A percentile compares a stretch with the other conserved stretches of the same genome.
phyloP scores from a whole-genome alignment of 768 basidiomycete genomes.

The Trametes coccinea region DNA sequence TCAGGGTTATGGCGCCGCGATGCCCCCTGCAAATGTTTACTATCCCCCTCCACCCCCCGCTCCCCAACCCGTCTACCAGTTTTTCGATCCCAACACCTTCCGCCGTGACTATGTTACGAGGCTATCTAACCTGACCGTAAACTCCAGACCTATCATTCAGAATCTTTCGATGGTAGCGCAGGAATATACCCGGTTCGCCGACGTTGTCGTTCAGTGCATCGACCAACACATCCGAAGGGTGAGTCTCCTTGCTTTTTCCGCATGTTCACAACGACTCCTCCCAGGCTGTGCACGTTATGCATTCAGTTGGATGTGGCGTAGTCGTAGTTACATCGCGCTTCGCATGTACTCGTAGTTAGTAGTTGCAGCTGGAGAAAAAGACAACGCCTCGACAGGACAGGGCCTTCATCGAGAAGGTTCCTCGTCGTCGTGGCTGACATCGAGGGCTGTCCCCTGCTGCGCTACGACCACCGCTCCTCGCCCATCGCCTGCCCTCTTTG shows the following conservation, averaged over 20 bases:
- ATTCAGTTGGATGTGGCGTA: slow-evolving; percentile 6
- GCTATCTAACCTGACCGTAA: slow-evolving; percentile 83
- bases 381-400: slow-evolving; percentile 27
- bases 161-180: slow-evolving; percentile 89
- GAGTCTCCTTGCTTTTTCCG: slow-evolving; percentile 49
- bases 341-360: slow-evolving; percentile 41
- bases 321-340: background rate
- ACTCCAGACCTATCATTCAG: slow-evolving; percentile 94
- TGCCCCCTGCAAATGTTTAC: slow-evolving; percentile 32
- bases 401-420: background rate
- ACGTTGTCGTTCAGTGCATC: slow-evolving; percentile 78
- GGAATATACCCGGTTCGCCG: slow-evolving; percentile 76
- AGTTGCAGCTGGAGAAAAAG: slow-evolving; percentile 46
- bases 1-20: slow-evolving; percentile 43
- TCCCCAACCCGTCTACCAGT: slow-evolving; percentile 44
- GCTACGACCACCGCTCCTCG: slow-evolving; percentile 6
- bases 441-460: slow-evolving; percentile 8
- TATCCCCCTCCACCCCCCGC: slow-evolving; percentile 51
- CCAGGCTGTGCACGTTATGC: background rate
- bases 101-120: slow-evolving; percentile 76
- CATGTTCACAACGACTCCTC: slow-evolving; percentile 14
- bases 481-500: slow-evolving; percentile 11
- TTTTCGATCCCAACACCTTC: slow-evolving; percentile 68
- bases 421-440: slow-evolving; percentile 8
- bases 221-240: slow-evolving; percentile 86